Base-by-base conservation (phyloP, 768 basidiomycete species). In the Boletus reticulatus region DNA sequence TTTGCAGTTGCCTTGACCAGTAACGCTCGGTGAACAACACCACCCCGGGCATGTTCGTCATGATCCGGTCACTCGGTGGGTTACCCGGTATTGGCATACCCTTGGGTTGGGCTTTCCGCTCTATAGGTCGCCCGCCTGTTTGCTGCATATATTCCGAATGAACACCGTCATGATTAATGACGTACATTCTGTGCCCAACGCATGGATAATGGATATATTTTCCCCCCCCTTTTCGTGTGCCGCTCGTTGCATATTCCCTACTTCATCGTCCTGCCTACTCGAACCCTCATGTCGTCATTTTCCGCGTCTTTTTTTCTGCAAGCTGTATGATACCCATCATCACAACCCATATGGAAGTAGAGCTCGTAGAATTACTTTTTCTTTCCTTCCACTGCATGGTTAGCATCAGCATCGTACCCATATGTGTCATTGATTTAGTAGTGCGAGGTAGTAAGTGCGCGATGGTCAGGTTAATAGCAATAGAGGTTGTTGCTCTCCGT, bases 1-100 rank as follows among this genome's bases (percentile, higher is more conserved):
- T 77, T 90, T 59, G 80, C 84, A 41, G 78, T 89, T 31, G 73
- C 85, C 41, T 71, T 84, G 54, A 75, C 78, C 31, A 72, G 78
- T 38, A 72, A 68, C 34, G 31, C 53, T 24, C 59, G 55, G 27
- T 71, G 48, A 65, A 54, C 46, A 27, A 43, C 6, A 16, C 41
- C 45, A 47, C 45, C 20, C 14, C 14, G 37, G 36, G 20, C 31
- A 37, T 57, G 17, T 29, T 49, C 37, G 13, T 20, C 22, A n/a
- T 57, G 19, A 53, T 50, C 27, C 48, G 22, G 48, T 20, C 36
- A 43, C 20, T 32, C 27, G 29, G 36, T 55, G 48, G 52, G 17
- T 37, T 14, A 24, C 19, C 24, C 17, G 9, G 45, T 19, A 43
- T 54, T 60, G 58, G 37, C 13, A 43, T 48, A n/a, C 24, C 9